These are phyloP conservation scores for Metschnikowia hibisci DNA, from an alignment of 805 yeast genomes.

Conservation along the genomic window DNA sequence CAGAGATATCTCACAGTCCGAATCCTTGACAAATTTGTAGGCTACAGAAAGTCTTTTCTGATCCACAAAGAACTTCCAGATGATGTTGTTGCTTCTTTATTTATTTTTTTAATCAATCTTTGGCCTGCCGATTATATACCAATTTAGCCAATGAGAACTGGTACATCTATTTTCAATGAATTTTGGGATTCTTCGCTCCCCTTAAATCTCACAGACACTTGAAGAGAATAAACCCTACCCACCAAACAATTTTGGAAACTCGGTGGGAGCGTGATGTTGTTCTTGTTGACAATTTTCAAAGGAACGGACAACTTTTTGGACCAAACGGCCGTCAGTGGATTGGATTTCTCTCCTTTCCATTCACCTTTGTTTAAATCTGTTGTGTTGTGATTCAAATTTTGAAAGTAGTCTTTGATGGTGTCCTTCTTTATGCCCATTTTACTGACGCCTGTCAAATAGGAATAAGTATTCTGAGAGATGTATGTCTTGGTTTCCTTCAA, in stretches of 20 bases:
- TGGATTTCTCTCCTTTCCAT: constrained; percentile 28
- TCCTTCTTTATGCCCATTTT: constrained; percentile 39
- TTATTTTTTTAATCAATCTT: no score
- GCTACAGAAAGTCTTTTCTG: no score
- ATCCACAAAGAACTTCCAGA: background rate
- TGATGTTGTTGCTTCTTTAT: no score
- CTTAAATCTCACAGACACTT: constrained; percentile 43
- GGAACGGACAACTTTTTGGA: constrained; percentile 36
- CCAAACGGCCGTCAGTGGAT: constrained; percentile 28
- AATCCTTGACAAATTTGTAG: no score
- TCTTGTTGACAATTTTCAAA: constrained; percentile 38
- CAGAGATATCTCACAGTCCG: no score
- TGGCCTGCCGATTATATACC: no score
- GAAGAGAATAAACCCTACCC: constrained; percentile 54
- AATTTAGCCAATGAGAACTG: constrained; percentile 18
- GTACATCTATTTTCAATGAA: constrained; percentile 14
- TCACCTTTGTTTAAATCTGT: constrained; percentile 16
- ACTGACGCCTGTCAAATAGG: constrained; percentile 37
- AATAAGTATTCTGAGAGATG: constrained; percentile 30
- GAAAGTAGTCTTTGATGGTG: constrained; percentile 35
- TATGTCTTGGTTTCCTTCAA: constrained; percentile 31
- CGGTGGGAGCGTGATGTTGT: constrained; percentile 52
- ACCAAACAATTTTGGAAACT: constrained; percentile 60
- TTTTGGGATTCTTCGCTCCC: constrained; percentile 28
- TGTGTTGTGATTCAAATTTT: constrained; percentile 18